These are phyloP conservation scores for Apiospora hydei DNA, from an alignment of 2,329 filamentous ascomycete genomes.

Conservation along the genomic window DNA sequence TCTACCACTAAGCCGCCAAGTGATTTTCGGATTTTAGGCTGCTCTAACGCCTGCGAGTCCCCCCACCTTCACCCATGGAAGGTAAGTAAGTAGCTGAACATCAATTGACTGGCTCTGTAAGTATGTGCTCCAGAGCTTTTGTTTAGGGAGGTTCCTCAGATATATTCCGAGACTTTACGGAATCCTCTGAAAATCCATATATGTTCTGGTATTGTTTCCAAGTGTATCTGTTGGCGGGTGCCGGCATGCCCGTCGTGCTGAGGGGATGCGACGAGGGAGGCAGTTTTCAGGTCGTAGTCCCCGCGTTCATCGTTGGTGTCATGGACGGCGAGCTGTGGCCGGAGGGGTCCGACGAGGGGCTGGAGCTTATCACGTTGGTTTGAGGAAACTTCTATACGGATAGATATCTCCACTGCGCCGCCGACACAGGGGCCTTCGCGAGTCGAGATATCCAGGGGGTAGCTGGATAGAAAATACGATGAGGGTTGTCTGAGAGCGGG, in stretches of 20 bases:
- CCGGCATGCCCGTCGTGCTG: neutral
- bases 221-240: neutral
- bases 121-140: no score
- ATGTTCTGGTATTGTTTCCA: no score
- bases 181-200: no score
- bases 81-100: no score
- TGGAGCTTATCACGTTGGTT: neutral
- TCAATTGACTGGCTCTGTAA: no score
- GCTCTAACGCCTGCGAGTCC: neutral
- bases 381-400: neutral
- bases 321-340: constrained; percentile 12
- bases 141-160: no score
- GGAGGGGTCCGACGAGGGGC: neutral
- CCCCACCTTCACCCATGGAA: neutral
- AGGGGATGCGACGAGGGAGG: neutral
- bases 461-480: no score
- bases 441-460: no score
- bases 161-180: no score
- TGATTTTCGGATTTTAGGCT: constrained; percentile 2
- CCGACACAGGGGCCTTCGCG: no score
- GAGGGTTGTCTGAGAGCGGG: no score
- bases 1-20: neutral
- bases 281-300: neutral
- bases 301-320: neutral
- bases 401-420: no score